A percentile compares a stretch with the other conserved stretches of the same genome.
Conservation (phyloP, 495 filamentous ascomycete genomes). For the Penicillium taxi region DNA sequence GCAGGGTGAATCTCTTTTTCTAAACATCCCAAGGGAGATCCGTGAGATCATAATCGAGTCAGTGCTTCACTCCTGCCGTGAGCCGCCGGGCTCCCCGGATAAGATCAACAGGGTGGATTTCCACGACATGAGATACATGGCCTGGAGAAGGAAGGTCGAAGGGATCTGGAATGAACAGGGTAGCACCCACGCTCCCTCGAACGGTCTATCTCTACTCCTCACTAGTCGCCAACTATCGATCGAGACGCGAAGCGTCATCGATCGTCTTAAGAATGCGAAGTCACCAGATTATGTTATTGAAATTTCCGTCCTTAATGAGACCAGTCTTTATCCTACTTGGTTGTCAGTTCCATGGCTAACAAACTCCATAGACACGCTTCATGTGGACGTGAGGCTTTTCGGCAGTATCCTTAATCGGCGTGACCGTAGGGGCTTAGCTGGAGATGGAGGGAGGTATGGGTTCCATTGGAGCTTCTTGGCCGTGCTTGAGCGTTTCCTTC, state of each 20-base stretch:
- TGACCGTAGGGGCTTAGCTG: background rate
- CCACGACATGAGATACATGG: background rate
- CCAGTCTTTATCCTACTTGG: background rate
- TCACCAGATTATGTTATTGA: background rate
- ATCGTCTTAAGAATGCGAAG: no score
- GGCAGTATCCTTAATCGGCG: background rate
- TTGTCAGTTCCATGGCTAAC: background rate
- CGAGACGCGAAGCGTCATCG: background rate
- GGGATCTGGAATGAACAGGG: background rate
- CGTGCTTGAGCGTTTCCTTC: constrained; percentile 11
- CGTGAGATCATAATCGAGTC: background rate
- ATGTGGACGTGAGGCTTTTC: background rate
- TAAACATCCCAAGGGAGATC: background rate
- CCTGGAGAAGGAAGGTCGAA: background rate
- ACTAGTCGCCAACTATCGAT: background rate
- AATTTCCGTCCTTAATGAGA: background rate
- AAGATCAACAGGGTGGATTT: background rate
- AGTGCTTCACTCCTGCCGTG: background rate
- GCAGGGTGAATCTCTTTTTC: background rate
- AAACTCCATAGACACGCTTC: background rate
- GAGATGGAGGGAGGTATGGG: constrained; percentile 5
- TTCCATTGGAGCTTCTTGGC: constrained; percentile 17
- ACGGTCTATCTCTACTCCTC: background rate
- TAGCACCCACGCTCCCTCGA: background rate
- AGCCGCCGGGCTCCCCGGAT: no score